Conservation (phyloP, 768 basidiomycete species). For the Lactarius trivialis region DNA sequence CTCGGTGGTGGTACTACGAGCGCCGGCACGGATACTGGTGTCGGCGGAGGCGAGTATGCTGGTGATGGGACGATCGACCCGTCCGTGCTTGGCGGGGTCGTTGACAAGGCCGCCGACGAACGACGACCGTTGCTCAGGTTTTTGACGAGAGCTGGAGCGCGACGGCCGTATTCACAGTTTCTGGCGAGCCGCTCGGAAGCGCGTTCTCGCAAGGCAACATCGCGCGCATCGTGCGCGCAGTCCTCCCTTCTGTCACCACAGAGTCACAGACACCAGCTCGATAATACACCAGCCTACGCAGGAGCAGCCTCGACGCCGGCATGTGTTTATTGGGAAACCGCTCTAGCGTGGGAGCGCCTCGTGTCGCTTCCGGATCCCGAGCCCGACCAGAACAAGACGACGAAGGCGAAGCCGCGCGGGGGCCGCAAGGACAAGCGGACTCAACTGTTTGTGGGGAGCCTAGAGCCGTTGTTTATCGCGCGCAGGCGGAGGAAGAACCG, state of each 20-base stretch:
- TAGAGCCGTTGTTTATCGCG: neutral
- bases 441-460: neutral
- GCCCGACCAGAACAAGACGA: neutral
- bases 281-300: no score
- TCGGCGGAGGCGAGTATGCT: conserved; percentile 2
- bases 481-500: neutral
- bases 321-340: conserved; percentile 4
- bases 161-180: neutral
- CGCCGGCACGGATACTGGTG: no score
- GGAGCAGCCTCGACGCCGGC: no score
- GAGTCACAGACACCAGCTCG: neutral
- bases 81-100: conserved; percentile 10
- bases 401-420: neutral
- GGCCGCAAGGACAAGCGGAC: neutral
- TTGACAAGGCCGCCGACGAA: no score
- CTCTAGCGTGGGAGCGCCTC: conserved; percentile 9
- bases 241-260: neutral
- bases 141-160: neutral
- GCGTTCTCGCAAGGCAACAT: neutral
- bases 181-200: neutral
- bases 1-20: neutral
- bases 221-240: neutral
- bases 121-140: neutral
- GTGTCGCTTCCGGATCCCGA: conserved; percentile 2
- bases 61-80: conserved; percentile 22